phyloP scores from a whole-genome alignment of 805 yeast genomes.

The Wickerhamomyces chambardii region DNA sequence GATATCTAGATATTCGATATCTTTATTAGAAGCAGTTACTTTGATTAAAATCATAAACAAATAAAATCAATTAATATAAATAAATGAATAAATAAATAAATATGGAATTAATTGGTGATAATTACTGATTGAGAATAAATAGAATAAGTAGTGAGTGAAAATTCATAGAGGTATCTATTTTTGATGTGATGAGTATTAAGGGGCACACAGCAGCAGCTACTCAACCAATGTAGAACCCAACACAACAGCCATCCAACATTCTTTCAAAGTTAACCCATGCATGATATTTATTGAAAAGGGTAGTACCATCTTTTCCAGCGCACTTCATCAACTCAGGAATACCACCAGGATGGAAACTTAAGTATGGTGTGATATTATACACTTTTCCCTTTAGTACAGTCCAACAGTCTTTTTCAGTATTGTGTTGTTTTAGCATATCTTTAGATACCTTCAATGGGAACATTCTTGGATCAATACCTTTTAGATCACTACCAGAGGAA shows the following conservation, averaged over 20 bases:
- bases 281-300: conserved; percentile 63
- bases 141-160: too few relatives aligned
- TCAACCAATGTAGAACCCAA: conserved; percentile 39
- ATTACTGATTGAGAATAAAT: too few relatives aligned
- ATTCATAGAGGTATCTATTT: too few relatives aligned
- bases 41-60: too few relatives aligned
- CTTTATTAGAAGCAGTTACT: too few relatives aligned
- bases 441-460: conserved; percentile 50
- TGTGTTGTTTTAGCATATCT: conserved; percentile 54
- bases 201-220: too few relatives aligned
- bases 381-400: conserved; percentile 72
- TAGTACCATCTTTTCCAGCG: conserved; percentile 81
- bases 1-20: too few relatives aligned
- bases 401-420: conserved; percentile 69
- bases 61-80: too few relatives aligned
- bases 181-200: too few relatives aligned
- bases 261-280: conserved; percentile 81
- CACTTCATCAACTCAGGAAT: conserved; percentile 62
- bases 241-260: conserved; percentile 66
- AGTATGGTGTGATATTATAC: conserved; percentile 78
- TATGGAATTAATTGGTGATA: too few relatives aligned
- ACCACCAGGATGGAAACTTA: conserved; percentile 93
- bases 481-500: conserved; percentile 35
- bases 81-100: too few relatives aligned
- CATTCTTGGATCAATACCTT: conserved; percentile 41